Conservation (phyloP, 176 grass and related monocot species). For the Eremochloa ophiuroides region DNA sequence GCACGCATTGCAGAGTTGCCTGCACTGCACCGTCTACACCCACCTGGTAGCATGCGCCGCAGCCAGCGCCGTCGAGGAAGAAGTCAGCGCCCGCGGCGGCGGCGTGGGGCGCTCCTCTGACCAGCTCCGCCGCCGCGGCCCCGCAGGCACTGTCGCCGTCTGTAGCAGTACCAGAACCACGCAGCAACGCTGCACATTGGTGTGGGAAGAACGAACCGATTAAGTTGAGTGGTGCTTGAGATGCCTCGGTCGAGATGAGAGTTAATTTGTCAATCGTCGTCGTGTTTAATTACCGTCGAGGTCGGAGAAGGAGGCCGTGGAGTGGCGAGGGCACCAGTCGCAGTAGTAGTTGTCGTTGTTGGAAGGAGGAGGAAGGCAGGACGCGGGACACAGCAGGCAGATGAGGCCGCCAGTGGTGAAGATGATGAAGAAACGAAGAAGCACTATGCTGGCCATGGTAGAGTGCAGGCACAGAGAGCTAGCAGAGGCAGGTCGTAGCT, state of each 20-base stretch:
- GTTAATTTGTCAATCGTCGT: no score
- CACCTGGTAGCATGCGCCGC: constrained; percentile 63
- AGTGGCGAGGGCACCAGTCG: constrained; percentile 47
- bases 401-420: no score
- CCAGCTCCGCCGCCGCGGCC: constrained; percentile 14
- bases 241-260: no score
- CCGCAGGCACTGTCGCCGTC: constrained; percentile 33
- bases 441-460: no score
- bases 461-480: no score
- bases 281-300: neutral
- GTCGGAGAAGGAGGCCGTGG: constrained; percentile 39
- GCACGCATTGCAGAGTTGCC: neutral
- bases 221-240: no score
- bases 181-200: neutral
- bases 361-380: neutral
- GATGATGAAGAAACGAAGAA: neutral
- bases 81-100: constrained; percentile 24
- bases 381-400: neutral
- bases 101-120: neutral
- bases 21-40: neutral
- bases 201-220: no score
- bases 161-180: neutral
- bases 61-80: constrained; percentile 35
- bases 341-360: neutral
- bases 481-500: no score